Base-by-base conservation (phyloP, 768 basidiomycete genomes). In the Hemileccinum rubropunctum region DNA sequence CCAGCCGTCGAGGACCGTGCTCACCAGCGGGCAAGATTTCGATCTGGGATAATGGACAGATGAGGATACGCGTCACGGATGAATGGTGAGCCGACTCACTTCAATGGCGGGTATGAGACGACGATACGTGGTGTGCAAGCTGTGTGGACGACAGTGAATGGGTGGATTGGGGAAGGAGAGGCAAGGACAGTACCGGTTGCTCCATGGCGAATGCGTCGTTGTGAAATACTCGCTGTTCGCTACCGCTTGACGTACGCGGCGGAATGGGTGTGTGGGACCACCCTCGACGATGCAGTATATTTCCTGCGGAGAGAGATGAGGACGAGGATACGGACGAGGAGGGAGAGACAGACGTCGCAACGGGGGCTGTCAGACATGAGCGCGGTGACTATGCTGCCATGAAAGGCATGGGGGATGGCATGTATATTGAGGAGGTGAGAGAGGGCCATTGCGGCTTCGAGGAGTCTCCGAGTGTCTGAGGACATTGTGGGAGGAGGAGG, bases 241-340 rank as follows among this genome's bases (percentile, higher is more conserved):
- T 46, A 88, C 63, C 12, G 90, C 88, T 56, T 91, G 86, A 49
- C 90, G 82, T 40, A 89, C 86, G 50, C 84, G 81, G 51, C 88
- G 81, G 65, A 91, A 93, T 0, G 88, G 84, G 65, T 91, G 84
- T 1, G 76, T 68, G 32, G 79, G 68, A n/a, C 84, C 81, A 40
- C 83, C 82, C 68, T 91, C 85, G 53, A 91, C 88, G 64, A 93
- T 83, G 66, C 90, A 92, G 55, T 76, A 84, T 46, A 93, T 86
- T 69, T 93, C 90, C 91, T 92, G 67, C 6, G 12, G 34, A n/a
- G 40, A 21, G 36, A 23, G 15, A 34, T 65, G 51, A 62, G 58
- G 23, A 48, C 14, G 34, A 18, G 1, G 12, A 17, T 28, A 5
- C 17, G 47, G 20, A 14, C 39, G 23, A 49, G 50, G 28, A n/a